Evolutionary conservation across 2,329 filamentous ascomycete species (phyloP).

Genomic region (Ilyonectria robusta): DNA sequence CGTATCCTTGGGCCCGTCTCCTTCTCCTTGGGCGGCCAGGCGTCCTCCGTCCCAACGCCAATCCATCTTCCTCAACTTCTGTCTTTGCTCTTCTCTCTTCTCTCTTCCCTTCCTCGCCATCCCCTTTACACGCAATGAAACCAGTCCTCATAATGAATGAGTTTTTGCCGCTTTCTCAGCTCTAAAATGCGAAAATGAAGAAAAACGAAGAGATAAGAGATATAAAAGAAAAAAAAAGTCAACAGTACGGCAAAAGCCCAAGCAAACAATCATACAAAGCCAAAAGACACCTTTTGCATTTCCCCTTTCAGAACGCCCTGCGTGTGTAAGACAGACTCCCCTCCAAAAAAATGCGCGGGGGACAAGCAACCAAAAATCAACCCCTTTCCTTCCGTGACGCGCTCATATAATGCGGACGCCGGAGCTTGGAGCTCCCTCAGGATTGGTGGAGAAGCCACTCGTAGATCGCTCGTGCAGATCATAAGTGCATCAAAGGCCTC

Average conservation of each 20-base stretch:
- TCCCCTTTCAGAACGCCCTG: constrained; percentile 52
- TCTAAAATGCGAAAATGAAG: constrained; percentile 48
- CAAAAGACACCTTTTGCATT: constrained; percentile 45
- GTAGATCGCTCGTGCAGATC: constrained; percentile 67
- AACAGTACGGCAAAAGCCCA: constrained; percentile 42
- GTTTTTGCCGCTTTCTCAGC: constrained; percentile 46
- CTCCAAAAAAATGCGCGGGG: constrained; percentile 34
- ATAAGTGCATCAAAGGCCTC: constrained; percentile 55
- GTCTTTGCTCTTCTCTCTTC: constrained; percentile 15
- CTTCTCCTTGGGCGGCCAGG: constrained; percentile 20
- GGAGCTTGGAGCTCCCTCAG: constrained; percentile 35
- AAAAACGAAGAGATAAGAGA: constrained; percentile 43
- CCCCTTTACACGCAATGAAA: constrained; percentile 38
- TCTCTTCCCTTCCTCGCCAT: constrained; percentile 13
- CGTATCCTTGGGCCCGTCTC: constrained; percentile 24
- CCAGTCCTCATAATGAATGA: constrained; percentile 47
- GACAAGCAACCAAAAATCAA: constrained; percentile 39
- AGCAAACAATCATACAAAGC: constrained; percentile 44
- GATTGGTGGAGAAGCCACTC: constrained; percentile 49
- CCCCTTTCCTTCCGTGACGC: constrained; percentile 38
- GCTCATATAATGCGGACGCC: constrained; percentile 30
- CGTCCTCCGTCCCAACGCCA: constrained; percentile 16
- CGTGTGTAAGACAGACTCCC: constrained; percentile 50
- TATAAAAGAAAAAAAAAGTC: constrained; percentile 35
- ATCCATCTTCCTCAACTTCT: not conserved